Percentiles rank a stretch among this genome's conserved stretches.
Conservation (phyloP, 768 basidiomycete species). For the Phlebiopsis gigantea region DNA sequence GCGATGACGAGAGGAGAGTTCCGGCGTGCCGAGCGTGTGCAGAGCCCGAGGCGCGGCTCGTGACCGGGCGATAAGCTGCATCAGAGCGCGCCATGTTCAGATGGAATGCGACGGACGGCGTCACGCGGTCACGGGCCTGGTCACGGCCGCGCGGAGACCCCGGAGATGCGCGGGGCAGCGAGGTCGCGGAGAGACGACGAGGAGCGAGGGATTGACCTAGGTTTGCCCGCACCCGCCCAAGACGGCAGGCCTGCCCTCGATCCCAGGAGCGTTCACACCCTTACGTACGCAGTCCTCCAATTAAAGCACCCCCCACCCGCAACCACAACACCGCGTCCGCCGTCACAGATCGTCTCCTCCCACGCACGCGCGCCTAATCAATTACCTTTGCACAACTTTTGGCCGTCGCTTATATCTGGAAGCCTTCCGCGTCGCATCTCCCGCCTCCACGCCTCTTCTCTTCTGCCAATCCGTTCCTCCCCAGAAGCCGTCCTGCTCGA, state of each 20-base stretch:
- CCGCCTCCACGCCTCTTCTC: constrained; percentile 10
- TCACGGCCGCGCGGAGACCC: background rate
- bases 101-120: constrained; percentile 6
- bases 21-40: background rate
- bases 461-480: constrained; percentile 15
- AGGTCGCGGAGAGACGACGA: background rate
- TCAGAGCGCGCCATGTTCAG: constrained; percentile 10
- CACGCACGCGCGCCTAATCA: background rate
- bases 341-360: constrained; percentile 7
- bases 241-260: constrained; percentile 6
- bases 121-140: background rate
- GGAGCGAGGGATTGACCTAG: constrained; percentile 5
- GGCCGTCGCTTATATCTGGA: constrained; percentile 12
- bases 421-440: constrained; percentile 10
- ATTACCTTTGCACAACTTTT: constrained; percentile 6
- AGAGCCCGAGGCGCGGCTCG: background rate
- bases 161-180: constrained; percentile 4
- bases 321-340: background rate
- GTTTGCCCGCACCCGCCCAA: constrained; percentile 7
- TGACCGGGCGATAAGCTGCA: constrained; percentile 9
- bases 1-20: background rate
- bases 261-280: constrained; percentile 5
- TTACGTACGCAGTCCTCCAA: constrained; percentile 11
- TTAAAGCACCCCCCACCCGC: constrained; percentile 8
- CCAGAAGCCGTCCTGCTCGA: constrained; percentile 10